A percentile compares a stretch with the other conserved stretches of the same genome.
Conservation (phyloP, 805 yeast species). For the Wickerhamomyces kurtzmanii region DNA sequence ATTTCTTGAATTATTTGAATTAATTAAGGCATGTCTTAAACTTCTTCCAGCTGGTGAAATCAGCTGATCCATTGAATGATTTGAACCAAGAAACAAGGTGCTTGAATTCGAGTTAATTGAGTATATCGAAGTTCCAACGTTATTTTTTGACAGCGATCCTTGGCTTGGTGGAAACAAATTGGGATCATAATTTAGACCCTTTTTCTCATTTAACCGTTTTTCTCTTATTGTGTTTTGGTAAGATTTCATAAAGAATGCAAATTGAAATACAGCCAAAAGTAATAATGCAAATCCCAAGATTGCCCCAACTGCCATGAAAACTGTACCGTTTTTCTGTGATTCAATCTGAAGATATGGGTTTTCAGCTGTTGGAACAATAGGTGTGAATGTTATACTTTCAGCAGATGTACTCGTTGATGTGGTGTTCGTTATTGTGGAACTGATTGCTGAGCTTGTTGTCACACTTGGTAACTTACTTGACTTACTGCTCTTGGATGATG, state of each 20-base stretch:
- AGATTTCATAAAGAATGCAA: conserved; percentile 13
- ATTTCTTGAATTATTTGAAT: conserved; percentile 19
- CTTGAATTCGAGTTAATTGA: conserved; percentile 21
- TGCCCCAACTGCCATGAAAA: conserved; percentile 70
- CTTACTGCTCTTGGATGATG: conserved; percentile 1
- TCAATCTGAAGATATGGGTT: conserved; percentile 50
- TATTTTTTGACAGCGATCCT: conserved; percentile 10
- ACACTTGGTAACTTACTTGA: conserved; percentile 2
- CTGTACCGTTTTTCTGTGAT: conserved; percentile 55
- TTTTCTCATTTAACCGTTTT: conserved; percentile 9
- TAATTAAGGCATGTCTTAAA: conserved; percentile 12
- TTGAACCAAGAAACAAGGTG: conserved; percentile 12
- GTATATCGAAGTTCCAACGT: conserved; percentile 17
- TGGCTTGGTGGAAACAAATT: conserved; percentile 10
- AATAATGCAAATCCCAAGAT: conserved; percentile 44
- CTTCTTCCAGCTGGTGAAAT: conserved; percentile 11
- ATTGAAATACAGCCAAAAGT: conserved; percentile 13
- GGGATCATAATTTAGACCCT: conserved; percentile 14
- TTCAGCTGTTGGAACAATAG: conserved; percentile 12
- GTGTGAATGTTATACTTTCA: conserved; percentile 12
- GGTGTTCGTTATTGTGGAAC: conserved; percentile 1
- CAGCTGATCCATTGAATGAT: conserved; percentile 10
- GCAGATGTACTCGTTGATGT: conserved; percentile 4
- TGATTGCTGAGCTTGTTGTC: conserved; percentile 13
- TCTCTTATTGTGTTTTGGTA: conserved; percentile 19